phyloP scores from a whole-genome alignment of 2,329 filamentous ascomycete genomes.

The Claviceps digitariae region DNA sequence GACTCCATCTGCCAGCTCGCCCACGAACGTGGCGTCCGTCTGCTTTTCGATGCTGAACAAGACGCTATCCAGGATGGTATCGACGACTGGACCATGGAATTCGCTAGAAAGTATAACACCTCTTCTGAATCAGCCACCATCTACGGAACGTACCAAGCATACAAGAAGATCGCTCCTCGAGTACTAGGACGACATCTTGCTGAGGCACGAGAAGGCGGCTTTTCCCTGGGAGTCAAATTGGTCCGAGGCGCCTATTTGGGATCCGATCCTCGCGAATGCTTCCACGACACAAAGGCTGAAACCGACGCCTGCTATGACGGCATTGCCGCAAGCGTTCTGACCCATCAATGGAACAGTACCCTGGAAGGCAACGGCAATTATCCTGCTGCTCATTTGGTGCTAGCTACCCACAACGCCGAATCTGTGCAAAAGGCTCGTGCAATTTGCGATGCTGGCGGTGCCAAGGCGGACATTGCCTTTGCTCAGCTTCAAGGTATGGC shows the following conservation, averaged over 20 bases:
- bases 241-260: conserved; percentile 64
- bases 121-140: conserved; percentile 51
- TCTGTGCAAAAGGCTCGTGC: conserved; percentile 48
- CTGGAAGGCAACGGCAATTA: conserved; percentile 30
- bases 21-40: conserved; percentile 50
- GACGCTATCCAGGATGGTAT: conserved; percentile 66
- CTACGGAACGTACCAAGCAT: conserved; percentile 71
- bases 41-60: conserved; percentile 83
- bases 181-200: conserved; percentile 47
- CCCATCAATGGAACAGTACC: conserved; percentile 29
- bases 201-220: conserved; percentile 42
- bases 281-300: conserved; percentile 57
- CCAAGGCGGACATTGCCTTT: conserved; percentile 26
- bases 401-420: conserved; percentile 72
- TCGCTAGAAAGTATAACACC: conserved; percentile 65
- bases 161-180: conserved; percentile 49
- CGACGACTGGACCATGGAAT: conserved; percentile 64
- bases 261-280: conserved; percentile 54
- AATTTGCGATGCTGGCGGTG: conserved; percentile 31
- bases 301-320: conserved; percentile 63
- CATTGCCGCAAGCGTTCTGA: conserved; percentile 54
- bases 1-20: conserved; percentile 64
- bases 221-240: conserved; percentile 59
- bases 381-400: conserved; percentile 49
- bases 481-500: conserved; percentile 90